These are phyloP conservation scores for Corniculantispora saksenae DNA, from an alignment of 2,329 filamentous ascomycete species.

Conservation along the genomic window DNA sequence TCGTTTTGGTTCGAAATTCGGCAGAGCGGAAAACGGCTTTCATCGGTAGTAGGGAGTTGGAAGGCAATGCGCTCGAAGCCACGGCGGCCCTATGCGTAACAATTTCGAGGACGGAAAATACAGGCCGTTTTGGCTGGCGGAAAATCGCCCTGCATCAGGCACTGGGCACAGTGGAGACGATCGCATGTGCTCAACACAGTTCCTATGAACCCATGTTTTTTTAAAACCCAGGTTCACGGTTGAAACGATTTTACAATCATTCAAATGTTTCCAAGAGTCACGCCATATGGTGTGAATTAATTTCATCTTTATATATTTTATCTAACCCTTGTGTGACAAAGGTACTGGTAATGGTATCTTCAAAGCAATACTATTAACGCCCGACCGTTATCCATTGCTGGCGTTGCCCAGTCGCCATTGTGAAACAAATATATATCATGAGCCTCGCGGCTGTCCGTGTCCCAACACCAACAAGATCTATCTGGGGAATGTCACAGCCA, in stretches of 20 bases:
- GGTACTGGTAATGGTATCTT: conserved; percentile 13
- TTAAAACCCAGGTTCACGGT: too few species aligned
- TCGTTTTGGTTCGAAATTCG: neutral
- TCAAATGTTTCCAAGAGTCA: too few species aligned
- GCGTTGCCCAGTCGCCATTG: neutral
- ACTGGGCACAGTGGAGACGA: neutral
- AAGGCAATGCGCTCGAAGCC: neutral
- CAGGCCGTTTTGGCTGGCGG: too few species aligned
- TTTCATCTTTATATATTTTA: neutral
- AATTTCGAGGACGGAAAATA: neutral
- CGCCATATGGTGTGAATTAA: too few species aligned
- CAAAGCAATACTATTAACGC: conserved; percentile 3
- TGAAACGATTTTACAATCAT: too few species aligned
- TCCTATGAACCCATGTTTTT: too few species aligned
- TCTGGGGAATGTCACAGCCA: neutral
- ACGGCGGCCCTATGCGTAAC: neutral
- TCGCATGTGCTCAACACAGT: too few species aligned
- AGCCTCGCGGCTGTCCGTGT: conserved; percentile 12
- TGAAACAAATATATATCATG: conserved; percentile 1
- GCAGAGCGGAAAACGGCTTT: too few species aligned
- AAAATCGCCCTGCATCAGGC: neutral
- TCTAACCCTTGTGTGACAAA: neutral
- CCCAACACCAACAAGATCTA: conserved; percentile 3
- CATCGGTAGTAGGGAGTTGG: too few species aligned
- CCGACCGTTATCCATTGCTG: neutral